Evolutionary conservation across 208 protist species (phyloP), one percentile per base, ranked within the genome.

Genomic region (Naegleria lovaniensis): DNA sequence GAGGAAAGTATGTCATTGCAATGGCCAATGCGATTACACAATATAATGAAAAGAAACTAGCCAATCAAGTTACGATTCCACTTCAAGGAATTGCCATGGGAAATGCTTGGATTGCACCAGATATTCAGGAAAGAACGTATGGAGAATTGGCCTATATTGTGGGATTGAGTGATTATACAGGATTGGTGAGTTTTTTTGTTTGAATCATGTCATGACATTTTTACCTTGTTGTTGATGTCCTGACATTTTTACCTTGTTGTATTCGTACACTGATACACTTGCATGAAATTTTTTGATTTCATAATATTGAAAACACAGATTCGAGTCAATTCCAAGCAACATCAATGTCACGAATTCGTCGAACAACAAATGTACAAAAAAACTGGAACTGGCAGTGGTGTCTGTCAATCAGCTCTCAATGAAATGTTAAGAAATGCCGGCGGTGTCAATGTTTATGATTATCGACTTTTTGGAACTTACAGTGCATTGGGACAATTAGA

Each of bases 1-100:
- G 88, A 19, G 96, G 96, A 0, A 95, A 97, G 90, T 97, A 96
- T 92, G 94, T 94, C 13, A 95, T 95, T 6, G 85, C 95, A 0
- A 85, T 95, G 0, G 93, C 92, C 0, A 88, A 94, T 86, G 91
- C 92, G 25, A 92, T 33, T 92, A 92, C 16, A n/a, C 13, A 86
- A 48, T 36, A n/a, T 33, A 40, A 33, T 33, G 22, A 86, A 13
- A n/a, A 38, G 16, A 58, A 11, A 38, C 40, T 39, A 41, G 5
- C 11, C 1, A 29, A 3, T 29, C 6, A 67, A 67, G 22, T 36
- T 0, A 79, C 9, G 5, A 67, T 52, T 22, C 55, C 55, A 0
- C 19, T 89, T 0, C 16, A 52, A 38, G 85, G 85, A n/a, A 40
- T 89, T 75, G 48, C 13, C 1, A 67, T 89, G 22, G 85, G 85